Conservation (phyloP, 2,329 filamentous ascomycete species). For the Colletotrichum sp. region DNA sequence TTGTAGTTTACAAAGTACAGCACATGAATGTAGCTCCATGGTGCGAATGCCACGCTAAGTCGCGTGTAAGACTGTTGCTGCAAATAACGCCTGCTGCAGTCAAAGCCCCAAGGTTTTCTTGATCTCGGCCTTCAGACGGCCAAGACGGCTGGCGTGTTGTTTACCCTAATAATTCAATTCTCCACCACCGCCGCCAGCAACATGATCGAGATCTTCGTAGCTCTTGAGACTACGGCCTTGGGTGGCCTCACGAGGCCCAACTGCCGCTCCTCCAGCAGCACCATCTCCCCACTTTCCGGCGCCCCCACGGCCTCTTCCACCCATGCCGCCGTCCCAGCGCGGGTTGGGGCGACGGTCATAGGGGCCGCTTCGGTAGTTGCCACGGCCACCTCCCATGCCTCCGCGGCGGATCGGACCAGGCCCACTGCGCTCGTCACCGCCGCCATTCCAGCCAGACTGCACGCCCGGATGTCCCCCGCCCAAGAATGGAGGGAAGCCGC, state of each 20-base stretch:
- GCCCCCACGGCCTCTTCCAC: constrained; percentile 54
- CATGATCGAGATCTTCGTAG: constrained; percentile 96
- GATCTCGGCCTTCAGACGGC: not conserved
- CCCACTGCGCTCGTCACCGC: constrained; percentile 62
- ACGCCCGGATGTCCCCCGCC: constrained; percentile 49
- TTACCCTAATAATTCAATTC: constrained; percentile 83
- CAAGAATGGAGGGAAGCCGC: constrained; percentile 60
- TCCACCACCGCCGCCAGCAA: constrained; percentile 73
- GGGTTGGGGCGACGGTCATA: constrained; percentile 73
- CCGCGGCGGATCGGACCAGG: constrained; percentile 73
- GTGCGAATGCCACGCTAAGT: not conserved
- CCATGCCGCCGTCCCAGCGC: constrained; percentile 55
- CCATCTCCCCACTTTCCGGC: constrained; percentile 74
- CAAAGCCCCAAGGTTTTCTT: not conserved
- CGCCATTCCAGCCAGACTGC: constrained; percentile 53
- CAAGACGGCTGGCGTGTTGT: not conserved
- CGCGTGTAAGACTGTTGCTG: not conserved
- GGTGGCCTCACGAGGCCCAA: constrained; percentile 88
- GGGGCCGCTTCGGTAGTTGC: constrained; percentile 70
- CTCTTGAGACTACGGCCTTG: constrained; percentile 93
- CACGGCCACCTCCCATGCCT: constrained; percentile 54
- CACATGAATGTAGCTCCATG: not conserved
- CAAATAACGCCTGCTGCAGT: not conserved
- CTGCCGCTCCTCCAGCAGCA: constrained; percentile 73
- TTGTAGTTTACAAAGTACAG: constrained; percentile 19